Conservation (phyloP, 129 eudicot species). For the Flaveria sonorensis region DNA sequence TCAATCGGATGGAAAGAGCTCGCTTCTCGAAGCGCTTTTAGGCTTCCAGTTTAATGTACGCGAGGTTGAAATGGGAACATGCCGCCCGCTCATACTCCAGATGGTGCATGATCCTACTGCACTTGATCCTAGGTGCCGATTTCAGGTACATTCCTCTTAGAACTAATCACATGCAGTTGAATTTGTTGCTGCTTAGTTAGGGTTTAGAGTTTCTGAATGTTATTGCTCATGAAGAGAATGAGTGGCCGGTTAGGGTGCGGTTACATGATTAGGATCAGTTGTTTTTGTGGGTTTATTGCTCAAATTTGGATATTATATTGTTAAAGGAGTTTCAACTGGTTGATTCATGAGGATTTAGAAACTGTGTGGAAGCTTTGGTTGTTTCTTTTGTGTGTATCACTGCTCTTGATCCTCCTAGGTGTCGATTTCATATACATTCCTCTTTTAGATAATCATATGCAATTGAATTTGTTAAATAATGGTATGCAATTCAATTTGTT, state of each 20-base stretch:
- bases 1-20: constrained; percentile 96
- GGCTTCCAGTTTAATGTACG: constrained; percentile 95
- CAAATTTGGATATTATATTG: neutral
- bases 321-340: neutral
- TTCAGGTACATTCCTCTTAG: constrained; percentile 81
- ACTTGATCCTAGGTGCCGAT: constrained; percentile 78
- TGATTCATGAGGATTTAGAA: neutral
- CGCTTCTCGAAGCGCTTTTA: constrained; percentile 89
- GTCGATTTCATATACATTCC: no score
- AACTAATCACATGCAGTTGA: constrained; percentile 49
- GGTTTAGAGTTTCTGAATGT: constrained; percentile 1
- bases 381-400: no score
- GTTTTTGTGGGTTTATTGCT: neutral
- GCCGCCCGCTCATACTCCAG: constrained; percentile 89
- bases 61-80: constrained; percentile 96
- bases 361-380: no score
- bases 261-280: neutral
- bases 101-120: constrained; percentile 92
- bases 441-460: no score
- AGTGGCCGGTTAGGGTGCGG: neutral
- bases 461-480: no score
- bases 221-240: neutral
- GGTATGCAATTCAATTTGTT: no score
- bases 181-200: constrained; percentile 4
- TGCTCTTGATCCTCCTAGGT: no score